Percentiles rank a stretch among this genome's conserved stretches.
Evolutionary conservation across 805 yeast species (phyloP).

Genomic region (Hanseniaspora osmophila): DNA sequence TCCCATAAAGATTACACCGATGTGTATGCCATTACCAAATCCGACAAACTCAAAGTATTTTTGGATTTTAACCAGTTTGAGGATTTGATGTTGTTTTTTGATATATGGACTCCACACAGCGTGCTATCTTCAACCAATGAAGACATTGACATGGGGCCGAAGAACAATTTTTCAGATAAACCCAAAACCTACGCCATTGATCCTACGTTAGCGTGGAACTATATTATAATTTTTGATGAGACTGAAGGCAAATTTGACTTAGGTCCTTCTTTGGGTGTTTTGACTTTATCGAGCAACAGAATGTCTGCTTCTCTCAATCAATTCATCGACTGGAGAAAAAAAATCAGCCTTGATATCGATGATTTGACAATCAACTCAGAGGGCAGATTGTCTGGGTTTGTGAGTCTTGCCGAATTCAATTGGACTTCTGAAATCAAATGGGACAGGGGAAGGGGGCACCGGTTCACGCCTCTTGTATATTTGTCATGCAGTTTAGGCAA

Average conservation of each 20-base stretch:
- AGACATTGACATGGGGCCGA: neutral
- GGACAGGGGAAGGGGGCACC: conserved; percentile 32
- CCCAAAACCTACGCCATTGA: conserved; percentile 42
- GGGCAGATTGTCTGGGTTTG: conserved; percentile 70
- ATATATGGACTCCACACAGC: conserved; percentile 60
- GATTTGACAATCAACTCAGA: conserved; percentile 36
- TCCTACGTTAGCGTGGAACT: conserved; percentile 51
- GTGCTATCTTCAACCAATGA: conserved; percentile 12
- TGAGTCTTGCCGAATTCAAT: conserved; percentile 36
- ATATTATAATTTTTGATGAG: conserved; percentile 41
- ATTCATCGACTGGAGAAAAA: conserved; percentile 55
- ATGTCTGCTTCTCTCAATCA: conserved; percentile 62
- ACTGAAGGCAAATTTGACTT: conserved; percentile 50
- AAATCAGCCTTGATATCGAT: conserved; percentile 46
- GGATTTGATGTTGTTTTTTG: conserved; percentile 68
- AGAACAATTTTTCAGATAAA: conserved; percentile 25
- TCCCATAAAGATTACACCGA: conserved; percentile 29
- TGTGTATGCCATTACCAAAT: conserved; percentile 34
- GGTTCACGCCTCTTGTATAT: conserved; percentile 51
- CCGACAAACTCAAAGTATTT: conserved; percentile 44
- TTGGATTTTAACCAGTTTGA: conserved; percentile 75
- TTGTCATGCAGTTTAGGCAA: conserved; percentile 42
- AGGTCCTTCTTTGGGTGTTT: conserved; percentile 70
- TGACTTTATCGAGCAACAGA: conserved; percentile 39
- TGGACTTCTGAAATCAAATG: conserved; percentile 60